Evolutionary conservation across 2,329 filamentous ascomycete genomes (phyloP), one percentile per base, ranked within the genome.

Genomic region (Harringtonia aguacate): DNA sequence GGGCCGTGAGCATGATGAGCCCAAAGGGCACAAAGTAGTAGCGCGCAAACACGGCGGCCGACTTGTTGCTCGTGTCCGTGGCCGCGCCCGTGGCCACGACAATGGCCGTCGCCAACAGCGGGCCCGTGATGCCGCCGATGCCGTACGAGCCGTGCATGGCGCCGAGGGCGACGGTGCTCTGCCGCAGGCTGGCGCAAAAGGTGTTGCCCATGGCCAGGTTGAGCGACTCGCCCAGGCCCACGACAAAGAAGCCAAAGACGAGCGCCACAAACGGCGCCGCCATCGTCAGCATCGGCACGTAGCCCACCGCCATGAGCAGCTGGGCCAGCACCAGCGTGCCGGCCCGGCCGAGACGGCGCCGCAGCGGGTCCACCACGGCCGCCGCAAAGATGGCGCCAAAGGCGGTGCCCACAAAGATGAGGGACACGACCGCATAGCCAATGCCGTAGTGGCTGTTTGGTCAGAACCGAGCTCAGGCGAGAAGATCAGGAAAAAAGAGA

Each of bases 341-440:
- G 5, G 78, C 77, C 39, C 82, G 73, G 8, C 86, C 85, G 3
- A 88, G 61, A 18, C 72, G 72, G 7, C 65, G 62, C 43, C 80
- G 71, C 4, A 88, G 64, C 1, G 64, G 60, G 54, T 88, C 81
- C n/a, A 82, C 73, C 48, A 82, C 69, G 31, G 81, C 74, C 1
- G 86, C 86, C 1, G 83, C 81, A 13, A 72, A 60, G 55, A 94
- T 79, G 63, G 87, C 94, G 15, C 86, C 86, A 5, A 81, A 51
- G 0, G 86, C 85, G 53, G 85, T 85, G 36, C 81, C 76, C 27
- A 92, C 74, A 65, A 92, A 94, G 55, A 94, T 85, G 31, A 90
- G 67, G 2, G 86, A 90, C 3, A 92, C 84, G 9, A 86, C 63
- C 3, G 79, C 82, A 58, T 92, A 90, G 35, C 81, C 81, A 45